phyloP scores from a whole-genome alignment of 768 basidiomycete genomes.

The Tubosaeta sp. region DNA sequence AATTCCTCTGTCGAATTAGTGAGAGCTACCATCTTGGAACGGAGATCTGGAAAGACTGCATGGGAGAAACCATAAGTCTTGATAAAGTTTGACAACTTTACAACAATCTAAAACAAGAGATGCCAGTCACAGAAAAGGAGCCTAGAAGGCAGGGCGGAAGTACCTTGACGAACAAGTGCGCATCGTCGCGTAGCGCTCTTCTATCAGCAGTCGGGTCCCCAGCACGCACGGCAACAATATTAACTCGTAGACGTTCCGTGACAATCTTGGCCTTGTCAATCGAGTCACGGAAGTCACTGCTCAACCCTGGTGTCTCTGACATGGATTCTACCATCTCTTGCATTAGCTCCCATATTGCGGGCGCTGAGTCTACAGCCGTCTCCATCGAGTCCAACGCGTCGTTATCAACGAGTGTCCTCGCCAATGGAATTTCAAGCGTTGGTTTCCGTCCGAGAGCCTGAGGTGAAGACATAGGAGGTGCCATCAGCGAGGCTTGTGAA shows the following conservation, averaged over 20 bases:
- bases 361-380: slow-evolving; percentile 73
- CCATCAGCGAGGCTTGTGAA: slow-evolving; percentile 41
- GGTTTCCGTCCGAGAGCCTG: slow-evolving; percentile 24
- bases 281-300: slow-evolving; percentile 45
- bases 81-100: slow-evolving; percentile 69
- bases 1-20: slow-evolving; percentile 85
- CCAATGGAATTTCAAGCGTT: slow-evolving; percentile 48
- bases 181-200: slow-evolving; percentile 68
- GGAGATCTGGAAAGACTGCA: slow-evolving; percentile 56
- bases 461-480: slow-evolving; percentile 36
- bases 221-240: slow-evolving; percentile 55
- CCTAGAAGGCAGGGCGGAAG: neutral
- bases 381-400: slow-evolving; percentile 78
- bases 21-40: slow-evolving; percentile 68
- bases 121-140: slow-evolving; percentile 4
- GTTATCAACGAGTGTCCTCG: slow-evolving; percentile 67
- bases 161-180: slow-evolving; percentile 80
- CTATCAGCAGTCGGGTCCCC: slow-evolving; percentile 51
- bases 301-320: slow-evolving; percentile 39
- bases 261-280: slow-evolving; percentile 60
- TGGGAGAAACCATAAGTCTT: slow-evolving; percentile 56
- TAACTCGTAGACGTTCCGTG: slow-evolving; percentile 58
- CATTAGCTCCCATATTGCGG: slow-evolving; percentile 78
- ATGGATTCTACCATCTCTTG: slow-evolving; percentile 67
- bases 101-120: slow-evolving; percentile 53